Percentiles rank a stretch among this genome's conserved stretches.
phyloP scores from a whole-genome alignment of 768 basidiomycete genomes.

The Lentinula boryana region DNA sequence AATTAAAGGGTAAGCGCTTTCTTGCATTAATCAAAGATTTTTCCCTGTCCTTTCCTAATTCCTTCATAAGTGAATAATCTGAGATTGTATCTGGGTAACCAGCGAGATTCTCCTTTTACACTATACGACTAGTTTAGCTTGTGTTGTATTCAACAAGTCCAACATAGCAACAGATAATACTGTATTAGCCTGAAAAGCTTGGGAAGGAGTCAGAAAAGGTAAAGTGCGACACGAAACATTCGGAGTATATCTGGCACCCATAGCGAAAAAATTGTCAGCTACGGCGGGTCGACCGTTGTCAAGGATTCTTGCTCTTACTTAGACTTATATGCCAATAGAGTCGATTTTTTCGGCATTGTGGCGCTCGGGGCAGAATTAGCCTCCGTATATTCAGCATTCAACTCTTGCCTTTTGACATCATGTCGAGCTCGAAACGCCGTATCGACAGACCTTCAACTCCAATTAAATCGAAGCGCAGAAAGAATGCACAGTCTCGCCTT shows the following conservation, averaged over 20 bases:
- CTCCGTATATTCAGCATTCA: neutral
- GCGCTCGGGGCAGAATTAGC: neutral
- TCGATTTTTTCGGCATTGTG: slow-evolving; percentile 1
- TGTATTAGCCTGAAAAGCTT: neutral
- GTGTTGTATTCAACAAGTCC: neutral
- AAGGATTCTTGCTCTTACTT: neutral
- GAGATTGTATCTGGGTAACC: slow-evolving; percentile 3
- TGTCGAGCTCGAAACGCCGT: slow-evolving; percentile 4
- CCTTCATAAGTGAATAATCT: slow-evolving; percentile 1
- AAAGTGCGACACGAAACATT: neutral
- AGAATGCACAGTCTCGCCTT: neutral
- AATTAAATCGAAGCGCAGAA: neutral
- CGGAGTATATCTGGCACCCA: neutral
- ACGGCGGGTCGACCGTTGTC: neutral
- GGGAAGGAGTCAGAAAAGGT: neutral
- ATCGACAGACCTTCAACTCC: neutral
- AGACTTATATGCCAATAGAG: neutral
- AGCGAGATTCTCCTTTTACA: neutral
- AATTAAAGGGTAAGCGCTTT: slow-evolving; percentile 3
- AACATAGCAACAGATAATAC: slow-evolving; percentile 2
- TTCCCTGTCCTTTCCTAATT: neutral
- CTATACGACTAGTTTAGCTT: neutral
- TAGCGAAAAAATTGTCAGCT: neutral
- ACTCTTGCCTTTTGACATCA: slow-evolving; percentile 3
- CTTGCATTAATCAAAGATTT: slow-evolving; percentile 1